These are phyloP conservation scores for Hirschioporus abietinus DNA, from an alignment of 768 basidiomycete genomes.

Conservation along the genomic window DNA sequence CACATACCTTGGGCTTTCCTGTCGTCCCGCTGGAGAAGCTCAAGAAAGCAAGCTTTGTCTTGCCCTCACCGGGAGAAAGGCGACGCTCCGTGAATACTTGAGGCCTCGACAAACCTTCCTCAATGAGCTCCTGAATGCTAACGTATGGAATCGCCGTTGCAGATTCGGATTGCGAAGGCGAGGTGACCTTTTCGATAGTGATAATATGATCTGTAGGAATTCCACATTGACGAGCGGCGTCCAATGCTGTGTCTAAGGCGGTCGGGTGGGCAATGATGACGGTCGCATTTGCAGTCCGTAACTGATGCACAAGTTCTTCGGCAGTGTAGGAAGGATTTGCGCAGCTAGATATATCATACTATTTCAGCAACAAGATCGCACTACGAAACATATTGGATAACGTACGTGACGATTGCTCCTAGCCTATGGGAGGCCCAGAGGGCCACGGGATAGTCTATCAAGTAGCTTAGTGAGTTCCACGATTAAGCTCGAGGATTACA, in stretches of 20 bases:
- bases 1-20: constrained; percentile 50
- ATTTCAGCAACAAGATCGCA: constrained; percentile 4
- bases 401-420: constrained; percentile 54
- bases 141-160: constrained; percentile 6
- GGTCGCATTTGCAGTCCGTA: constrained; percentile 40
- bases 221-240: constrained; percentile 38
- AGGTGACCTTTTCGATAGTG: constrained; percentile 26
- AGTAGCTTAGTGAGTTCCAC: neutral
- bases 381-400: constrained; percentile 11
- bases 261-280: constrained; percentile 45
- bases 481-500: neutral
- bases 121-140: constrained; percentile 43
- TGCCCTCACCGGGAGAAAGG: constrained; percentile 54
- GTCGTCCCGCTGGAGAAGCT: constrained; percentile 77
- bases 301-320: constrained; percentile 56
- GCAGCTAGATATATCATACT: constrained; percentile 30
- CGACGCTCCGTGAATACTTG: constrained; percentile 43
- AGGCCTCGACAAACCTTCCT: constrained; percentile 38
- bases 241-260: constrained; percentile 36
- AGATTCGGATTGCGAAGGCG: neutral
- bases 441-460: constrained; percentile 35
- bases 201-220: constrained; percentile 41
- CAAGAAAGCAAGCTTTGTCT: constrained; percentile 63
- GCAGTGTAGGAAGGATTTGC: constrained; percentile 57
- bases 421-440: constrained; percentile 58